Evolutionary conservation across 768 basidiomycete genomes (phyloP).

Genomic region (Royoungia palumana): DNA sequence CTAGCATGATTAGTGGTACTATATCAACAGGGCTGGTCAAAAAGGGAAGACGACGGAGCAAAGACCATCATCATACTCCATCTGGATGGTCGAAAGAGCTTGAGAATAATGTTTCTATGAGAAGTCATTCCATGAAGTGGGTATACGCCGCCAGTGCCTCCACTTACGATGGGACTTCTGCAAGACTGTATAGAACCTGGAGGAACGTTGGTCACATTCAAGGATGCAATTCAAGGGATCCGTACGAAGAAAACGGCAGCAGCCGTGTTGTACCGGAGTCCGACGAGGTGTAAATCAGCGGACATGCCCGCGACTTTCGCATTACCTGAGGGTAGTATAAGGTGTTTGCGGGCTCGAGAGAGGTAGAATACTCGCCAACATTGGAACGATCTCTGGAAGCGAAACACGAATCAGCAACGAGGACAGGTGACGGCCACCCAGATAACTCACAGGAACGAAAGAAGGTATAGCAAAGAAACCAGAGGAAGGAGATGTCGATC

Average conservation of each 20-base stretch:
- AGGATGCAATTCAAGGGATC: neutral
- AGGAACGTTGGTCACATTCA: neutral
- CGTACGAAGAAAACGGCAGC: slow-evolving; percentile 39
- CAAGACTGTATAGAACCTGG: slow-evolving; percentile 37
- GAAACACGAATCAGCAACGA: neutral
- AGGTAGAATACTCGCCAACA: slow-evolving; percentile 33
- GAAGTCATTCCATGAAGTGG: slow-evolving; percentile 2
- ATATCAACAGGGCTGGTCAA: slow-evolving; percentile 14
- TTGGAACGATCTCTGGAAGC: slow-evolving; percentile 41
- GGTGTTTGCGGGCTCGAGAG: neutral
- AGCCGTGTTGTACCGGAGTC: slow-evolving; percentile 35
- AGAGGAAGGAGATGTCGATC: slow-evolving; percentile 45
- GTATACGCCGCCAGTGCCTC: neutral
- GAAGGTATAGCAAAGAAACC: slow-evolving; percentile 42
- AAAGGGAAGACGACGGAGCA: neutral
- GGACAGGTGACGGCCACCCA: neutral
- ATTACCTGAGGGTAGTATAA: slow-evolving; percentile 30
- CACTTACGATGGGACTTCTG: slow-evolving; percentile 38
- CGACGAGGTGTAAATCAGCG: slow-evolving; percentile 33
- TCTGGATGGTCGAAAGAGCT: slow-evolving; percentile 34
- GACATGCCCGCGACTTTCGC: slow-evolving; percentile 46
- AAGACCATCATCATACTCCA: slow-evolving; percentile 29
- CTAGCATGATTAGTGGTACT: slow-evolving; percentile 41
- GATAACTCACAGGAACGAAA: slow-evolving; percentile 44
- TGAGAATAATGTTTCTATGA: slow-evolving; percentile 36